phyloP scores from a whole-genome alignment of 2,329 filamentous ascomycete species.

The Aureobasidium sp. region DNA sequence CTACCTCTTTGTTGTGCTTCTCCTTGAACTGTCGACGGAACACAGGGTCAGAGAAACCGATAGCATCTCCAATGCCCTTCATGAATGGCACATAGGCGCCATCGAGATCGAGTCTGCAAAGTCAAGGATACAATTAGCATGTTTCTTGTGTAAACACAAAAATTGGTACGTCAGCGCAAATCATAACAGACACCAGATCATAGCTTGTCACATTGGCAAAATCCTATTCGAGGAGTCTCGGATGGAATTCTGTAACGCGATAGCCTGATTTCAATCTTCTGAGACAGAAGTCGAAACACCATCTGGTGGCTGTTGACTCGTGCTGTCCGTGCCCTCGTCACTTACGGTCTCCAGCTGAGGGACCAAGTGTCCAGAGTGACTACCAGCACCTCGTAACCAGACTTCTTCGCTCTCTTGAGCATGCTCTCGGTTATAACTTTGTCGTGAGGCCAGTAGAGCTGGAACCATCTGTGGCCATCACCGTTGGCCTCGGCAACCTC shows the following conservation, averaged over 20 bases:
- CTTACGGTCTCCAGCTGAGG: conserved; percentile 55
- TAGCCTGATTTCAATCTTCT: too few relatives aligned
- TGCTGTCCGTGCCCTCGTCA: background rate
- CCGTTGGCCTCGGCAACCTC: conserved; percentile 53
- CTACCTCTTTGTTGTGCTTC: conserved; percentile 27
- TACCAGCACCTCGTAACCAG: conserved; percentile 56
- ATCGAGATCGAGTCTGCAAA: too few relatives aligned
- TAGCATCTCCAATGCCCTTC: conserved; percentile 42
- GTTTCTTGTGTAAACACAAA: too few relatives aligned
- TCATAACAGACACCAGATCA: too few relatives aligned
- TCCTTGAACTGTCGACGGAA: conserved; percentile 51
- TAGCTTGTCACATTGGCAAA: too few relatives aligned
- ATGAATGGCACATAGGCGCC: too few relatives aligned
- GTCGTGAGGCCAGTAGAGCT: conserved; percentile 66
- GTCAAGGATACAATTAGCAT: too few relatives aligned
- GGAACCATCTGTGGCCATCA: conserved; percentile 52
- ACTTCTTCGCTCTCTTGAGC: conserved; percentile 50
- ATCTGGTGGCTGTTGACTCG: background rate
- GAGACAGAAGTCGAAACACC: too few relatives aligned
- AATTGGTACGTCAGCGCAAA: too few relatives aligned
- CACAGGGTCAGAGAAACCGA: conserved; percentile 59
- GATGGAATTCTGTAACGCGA: too few relatives aligned
- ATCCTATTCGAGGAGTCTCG: too few relatives aligned
- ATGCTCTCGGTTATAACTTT: conserved; percentile 55
- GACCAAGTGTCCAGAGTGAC: conserved; percentile 66